Percentiles rank a stretch among this genome's conserved stretches.
These are phyloP conservation scores for Agrocybe chaxingu DNA, from an alignment of 768 basidiomycete species.

Conservation along the genomic window DNA sequence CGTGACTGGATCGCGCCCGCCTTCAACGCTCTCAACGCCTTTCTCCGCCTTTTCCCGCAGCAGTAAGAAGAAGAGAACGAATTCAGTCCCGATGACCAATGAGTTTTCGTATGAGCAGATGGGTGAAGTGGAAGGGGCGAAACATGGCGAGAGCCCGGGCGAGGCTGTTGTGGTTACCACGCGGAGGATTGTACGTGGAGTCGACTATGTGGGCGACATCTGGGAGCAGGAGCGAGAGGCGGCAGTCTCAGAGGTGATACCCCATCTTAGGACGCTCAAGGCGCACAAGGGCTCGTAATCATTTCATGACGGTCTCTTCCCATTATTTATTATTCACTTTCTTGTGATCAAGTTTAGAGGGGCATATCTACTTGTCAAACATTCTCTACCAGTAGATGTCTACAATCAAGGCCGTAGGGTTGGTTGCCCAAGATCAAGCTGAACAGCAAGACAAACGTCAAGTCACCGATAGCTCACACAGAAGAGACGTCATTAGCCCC, in stretches of 20 bases:
- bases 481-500: no score
- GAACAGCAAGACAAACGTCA: no score
- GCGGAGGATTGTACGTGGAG: conserved; percentile 2
- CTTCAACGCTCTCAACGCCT: conserved; percentile 5
- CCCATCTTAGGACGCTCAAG: conserved; percentile 13
- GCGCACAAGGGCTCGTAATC: conserved; percentile 4
- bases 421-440: no score
- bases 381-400: no score
- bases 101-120: neutral
- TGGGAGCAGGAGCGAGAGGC: conserved; percentile 12
- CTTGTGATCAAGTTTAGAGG: no score
- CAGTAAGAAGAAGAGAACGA: conserved; percentile 9
- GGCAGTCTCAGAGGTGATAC: conserved; percentile 14
- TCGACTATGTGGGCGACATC: conserved; percentile 9
- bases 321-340: no score
- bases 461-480: no score
- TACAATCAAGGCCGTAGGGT: no score
- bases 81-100: neutral
- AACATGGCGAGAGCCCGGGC: neutral
- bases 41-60: conserved; percentile 8
- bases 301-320: neutral
- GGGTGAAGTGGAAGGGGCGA: conserved; percentile 1
- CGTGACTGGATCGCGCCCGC: conserved; percentile 1
- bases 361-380: no score
- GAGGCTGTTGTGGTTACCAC: conserved; percentile 8